Evolutionary conservation across 768 basidiomycete genomes (phyloP).

Genomic region (Mycena venus): DNA sequence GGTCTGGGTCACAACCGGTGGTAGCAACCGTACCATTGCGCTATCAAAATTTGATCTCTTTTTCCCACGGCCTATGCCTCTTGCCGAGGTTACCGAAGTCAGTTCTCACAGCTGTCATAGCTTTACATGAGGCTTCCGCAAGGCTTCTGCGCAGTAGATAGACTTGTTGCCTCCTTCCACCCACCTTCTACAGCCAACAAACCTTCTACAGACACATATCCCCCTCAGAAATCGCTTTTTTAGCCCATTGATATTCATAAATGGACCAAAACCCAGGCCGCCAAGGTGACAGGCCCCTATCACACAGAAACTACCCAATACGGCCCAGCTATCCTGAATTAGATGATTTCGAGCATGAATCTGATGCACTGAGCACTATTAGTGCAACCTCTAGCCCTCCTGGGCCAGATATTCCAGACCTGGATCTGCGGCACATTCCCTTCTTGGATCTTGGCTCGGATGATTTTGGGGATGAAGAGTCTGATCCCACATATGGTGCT

Average conservation of each 20-base stretch:
- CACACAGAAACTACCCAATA: slow-evolving; percentile 1
- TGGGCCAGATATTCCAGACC: neutral
- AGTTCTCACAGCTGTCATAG: neutral
- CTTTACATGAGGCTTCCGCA: slow-evolving; percentile 4
- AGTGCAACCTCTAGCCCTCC: slow-evolving; percentile 8
- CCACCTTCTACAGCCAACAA: neutral
- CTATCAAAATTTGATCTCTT: neutral
- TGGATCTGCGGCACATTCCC: neutral
- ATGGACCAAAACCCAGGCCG: neutral
- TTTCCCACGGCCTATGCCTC: neutral
- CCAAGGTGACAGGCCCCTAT: neutral
- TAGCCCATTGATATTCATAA: neutral
- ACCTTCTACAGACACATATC: neutral
- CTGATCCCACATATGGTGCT: neutral
- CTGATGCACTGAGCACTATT: neutral
- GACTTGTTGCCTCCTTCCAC: neutral
- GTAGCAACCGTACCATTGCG: neutral
- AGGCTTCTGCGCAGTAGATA: neutral
- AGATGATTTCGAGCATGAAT: neutral
- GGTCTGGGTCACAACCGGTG: neutral
- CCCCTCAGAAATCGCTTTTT: neutral
- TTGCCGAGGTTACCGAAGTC: neutral
- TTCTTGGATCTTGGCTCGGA: neutral
- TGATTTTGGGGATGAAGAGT: neutral
- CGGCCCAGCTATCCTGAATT: neutral